These are phyloP conservation scores for Primulina huaijiensis DNA, from an alignment of 257 asterid genomes.

Conservation along the genomic window DNA sequence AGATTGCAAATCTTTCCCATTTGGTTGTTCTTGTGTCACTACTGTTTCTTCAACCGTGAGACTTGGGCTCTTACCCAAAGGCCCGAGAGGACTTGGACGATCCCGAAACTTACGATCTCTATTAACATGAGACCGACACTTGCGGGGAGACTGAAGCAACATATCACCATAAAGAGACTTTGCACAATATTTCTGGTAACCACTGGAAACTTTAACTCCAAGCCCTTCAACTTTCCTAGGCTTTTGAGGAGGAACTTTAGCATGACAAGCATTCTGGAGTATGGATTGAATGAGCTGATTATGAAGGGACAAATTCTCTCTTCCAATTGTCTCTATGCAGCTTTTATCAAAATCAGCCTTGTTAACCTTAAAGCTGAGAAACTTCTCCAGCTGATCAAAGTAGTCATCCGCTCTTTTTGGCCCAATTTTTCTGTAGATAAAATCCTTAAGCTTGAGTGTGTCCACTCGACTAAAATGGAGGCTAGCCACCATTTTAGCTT, in stretches of 20 bases:
- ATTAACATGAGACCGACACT: constrained; percentile 52
- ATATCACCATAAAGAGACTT: constrained; percentile 59
- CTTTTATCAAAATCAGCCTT: constrained; percentile 58
- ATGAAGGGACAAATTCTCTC: constrained; percentile 70
- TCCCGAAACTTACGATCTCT: constrained; percentile 65
- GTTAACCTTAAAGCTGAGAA: constrained; percentile 45
- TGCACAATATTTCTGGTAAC: constrained; percentile 45
- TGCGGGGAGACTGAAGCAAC: constrained; percentile 65
- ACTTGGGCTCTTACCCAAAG: constrained; percentile 70
- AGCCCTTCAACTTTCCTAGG: constrained; percentile 41
- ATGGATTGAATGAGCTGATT: constrained; percentile 64
- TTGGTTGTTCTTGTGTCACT: constrained; percentile 63
- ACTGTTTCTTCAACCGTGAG: constrained; percentile 54
- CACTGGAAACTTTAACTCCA: constrained; percentile 43
- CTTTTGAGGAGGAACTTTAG: constrained; percentile 55
- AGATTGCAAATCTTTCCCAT: constrained; percentile 67
- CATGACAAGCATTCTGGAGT: constrained; percentile 54
- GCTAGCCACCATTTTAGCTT: constrained; percentile 54
- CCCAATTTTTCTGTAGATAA: constrained; percentile 57
- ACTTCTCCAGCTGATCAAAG: constrained; percentile 53
- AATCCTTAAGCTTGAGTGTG: constrained; percentile 58
- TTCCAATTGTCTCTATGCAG: constrained; percentile 58
- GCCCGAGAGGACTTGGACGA: constrained; percentile 88
- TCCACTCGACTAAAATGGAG: constrained; percentile 59
- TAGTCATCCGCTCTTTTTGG: constrained; percentile 69